Conservation (phyloP, 495 filamentous ascomycete genomes). For the Aspergillus sclerotiicarbonarius region DNA sequence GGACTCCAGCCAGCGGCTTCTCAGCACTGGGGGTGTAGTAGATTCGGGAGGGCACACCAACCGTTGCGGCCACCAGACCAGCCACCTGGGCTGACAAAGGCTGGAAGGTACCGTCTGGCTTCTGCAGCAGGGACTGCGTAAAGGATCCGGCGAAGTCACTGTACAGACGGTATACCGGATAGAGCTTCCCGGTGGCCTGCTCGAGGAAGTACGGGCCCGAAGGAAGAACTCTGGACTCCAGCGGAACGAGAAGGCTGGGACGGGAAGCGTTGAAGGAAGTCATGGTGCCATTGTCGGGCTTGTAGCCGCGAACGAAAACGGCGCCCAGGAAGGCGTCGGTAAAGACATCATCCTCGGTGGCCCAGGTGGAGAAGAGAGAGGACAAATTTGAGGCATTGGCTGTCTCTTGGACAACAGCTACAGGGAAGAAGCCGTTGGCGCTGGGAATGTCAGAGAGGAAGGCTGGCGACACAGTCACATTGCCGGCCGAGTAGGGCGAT, state of each 20-base stretch:
- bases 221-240: not conserved
- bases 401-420: constrained; percentile 1
- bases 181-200: constrained; percentile 6
- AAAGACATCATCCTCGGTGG: not conserved
- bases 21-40: constrained; percentile 28
- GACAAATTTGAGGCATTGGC: not conserved
- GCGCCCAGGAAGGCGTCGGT: constrained; percentile 11
- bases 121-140: constrained; percentile 18
- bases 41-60: constrained; percentile 46
- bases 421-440: constrained; percentile 2
- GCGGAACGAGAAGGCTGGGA: not conserved
- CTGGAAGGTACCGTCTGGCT: constrained; percentile 7
- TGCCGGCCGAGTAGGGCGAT: constrained; percentile 1
- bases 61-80: constrained; percentile 3
- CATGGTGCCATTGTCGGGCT: not conserved
- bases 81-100: constrained; percentile 5
- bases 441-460: not conserved
- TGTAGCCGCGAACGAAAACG: not conserved
- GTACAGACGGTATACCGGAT: constrained; percentile 11
- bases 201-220: constrained; percentile 16
- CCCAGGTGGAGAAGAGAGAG: constrained; percentile 5
- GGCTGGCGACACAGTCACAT: not conserved
- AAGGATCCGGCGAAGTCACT: constrained; percentile 8
- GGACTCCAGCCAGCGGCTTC: constrained; percentile 25
- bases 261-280: not conserved